phyloP scores from a whole-genome alignment of 495 filamentous ascomycete genomes.

The Aspergillus ostianus region DNA sequence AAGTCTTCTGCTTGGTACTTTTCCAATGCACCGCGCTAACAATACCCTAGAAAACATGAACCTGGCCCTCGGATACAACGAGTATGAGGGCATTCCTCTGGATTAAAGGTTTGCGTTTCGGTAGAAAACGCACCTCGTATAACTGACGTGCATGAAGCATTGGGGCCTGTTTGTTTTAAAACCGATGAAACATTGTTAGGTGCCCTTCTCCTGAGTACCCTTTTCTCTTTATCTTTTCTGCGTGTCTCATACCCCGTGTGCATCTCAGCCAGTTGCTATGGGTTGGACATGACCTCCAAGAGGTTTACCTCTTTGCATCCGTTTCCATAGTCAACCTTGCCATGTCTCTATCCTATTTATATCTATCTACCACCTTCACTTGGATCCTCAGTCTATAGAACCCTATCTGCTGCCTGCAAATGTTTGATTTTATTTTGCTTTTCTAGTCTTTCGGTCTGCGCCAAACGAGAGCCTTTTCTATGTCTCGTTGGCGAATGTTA shows the following conservation, averaged over 20 bases:
- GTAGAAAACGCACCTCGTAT: conserved; percentile 15
- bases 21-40: neutral
- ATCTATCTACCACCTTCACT: neutral
- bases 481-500: neutral
- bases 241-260: conserved; percentile 36
- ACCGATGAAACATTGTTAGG: conserved; percentile 13
- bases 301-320: conserved; percentile 18
- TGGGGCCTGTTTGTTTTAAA: conserved; percentile 14
- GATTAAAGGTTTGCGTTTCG: conserved; percentile 38
- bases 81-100: conserved; percentile 87
- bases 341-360: conserved; percentile 16
- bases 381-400: conserved; percentile 2
- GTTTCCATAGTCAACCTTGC: conserved; percentile 27
- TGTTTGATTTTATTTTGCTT: neutral
- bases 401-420: neutral
- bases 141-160: conserved; percentile 21
- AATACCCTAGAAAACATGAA: conserved; percentile 84
- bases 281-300: conserved; percentile 27
- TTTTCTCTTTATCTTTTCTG: conserved; percentile 15
- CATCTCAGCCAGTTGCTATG: conserved; percentile 32
- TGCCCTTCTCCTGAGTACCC: conserved; percentile 7
- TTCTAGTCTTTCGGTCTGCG: neutral
- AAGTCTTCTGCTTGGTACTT: conserved; percentile 38
- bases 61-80: conserved; percentile 85
- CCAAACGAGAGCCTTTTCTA: neutral